phyloP scores from a whole-genome alignment of 1,284 basidiomycete genomes.

The Stereum hirsutum region DNA sequence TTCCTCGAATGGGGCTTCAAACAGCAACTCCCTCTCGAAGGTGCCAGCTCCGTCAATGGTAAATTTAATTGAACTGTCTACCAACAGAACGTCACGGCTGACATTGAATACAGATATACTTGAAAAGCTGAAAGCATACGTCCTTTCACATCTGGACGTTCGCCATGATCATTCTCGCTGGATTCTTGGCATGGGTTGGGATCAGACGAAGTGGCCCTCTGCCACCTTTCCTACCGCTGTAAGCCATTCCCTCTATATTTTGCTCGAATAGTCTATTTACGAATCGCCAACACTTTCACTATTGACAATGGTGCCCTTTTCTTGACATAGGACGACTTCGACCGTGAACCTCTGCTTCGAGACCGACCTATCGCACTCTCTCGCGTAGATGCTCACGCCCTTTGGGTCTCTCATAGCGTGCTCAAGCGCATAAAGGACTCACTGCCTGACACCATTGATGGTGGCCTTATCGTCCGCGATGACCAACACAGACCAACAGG shows the following conservation, averaged over 20 bases:
- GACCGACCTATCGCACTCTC: constrained; percentile 61
- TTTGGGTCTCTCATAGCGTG: constrained; percentile 74
- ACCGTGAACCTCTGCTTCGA: constrained; percentile 53
- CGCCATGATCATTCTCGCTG: constrained; percentile 46
- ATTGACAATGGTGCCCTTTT: neutral
- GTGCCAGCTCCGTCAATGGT: constrained; percentile 54
- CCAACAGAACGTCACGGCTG: neutral
- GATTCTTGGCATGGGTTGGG: constrained; percentile 89
- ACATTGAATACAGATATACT: constrained; percentile 41
- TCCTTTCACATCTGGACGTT: constrained; percentile 47
- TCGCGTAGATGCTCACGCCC: constrained; percentile 77
- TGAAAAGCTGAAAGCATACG: constrained; percentile 51
- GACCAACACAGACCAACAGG: constrained; percentile 63
- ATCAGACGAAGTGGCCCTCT: constrained; percentile 60
- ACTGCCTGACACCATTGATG: constrained; percentile 40
- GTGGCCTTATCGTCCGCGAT: constrained; percentile 72
- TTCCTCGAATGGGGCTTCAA: constrained; percentile 64
- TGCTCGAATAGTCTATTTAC: too few species aligned
- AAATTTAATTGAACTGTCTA: neutral
- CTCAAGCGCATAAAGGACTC: constrained; percentile 41
- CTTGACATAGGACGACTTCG: constrained; percentile 32
- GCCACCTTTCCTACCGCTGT: constrained; percentile 75
- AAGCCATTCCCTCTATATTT: constrained; percentile 14
- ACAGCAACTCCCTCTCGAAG: constrained; percentile 53
- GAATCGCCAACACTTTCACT: too few species aligned